Evolutionary conservation across 108 stramenopile genomes (phyloP).

Genomic region (Skeletonema costatum): DNA sequence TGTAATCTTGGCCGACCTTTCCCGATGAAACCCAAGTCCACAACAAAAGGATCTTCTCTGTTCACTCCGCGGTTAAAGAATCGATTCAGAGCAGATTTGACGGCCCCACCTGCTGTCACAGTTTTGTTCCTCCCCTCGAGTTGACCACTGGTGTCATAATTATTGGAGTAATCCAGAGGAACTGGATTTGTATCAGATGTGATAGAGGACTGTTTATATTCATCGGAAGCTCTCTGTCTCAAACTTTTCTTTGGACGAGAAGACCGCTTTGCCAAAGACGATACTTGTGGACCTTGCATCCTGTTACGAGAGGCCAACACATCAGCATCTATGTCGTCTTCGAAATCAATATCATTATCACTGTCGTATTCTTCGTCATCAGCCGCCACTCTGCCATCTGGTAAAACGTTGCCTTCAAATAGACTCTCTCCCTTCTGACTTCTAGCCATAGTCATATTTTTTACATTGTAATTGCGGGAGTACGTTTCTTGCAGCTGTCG

Average conservation of each 20-base stretch:
- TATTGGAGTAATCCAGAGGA: slow-evolving; percentile 19
- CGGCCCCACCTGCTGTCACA: slow-evolving; percentile 83
- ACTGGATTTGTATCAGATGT: slow-evolving; percentile 23
- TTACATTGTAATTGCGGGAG: slow-evolving; percentile 66
- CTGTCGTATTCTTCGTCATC: slow-evolving; percentile 88
- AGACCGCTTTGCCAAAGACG: slow-evolving; percentile 13
- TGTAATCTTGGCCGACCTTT: slow-evolving; percentile 90
- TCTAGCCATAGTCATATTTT: slow-evolving; percentile 69
- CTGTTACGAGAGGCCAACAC: slow-evolving; percentile 83
- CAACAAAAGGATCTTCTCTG: slow-evolving; percentile 81
- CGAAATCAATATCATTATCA: slow-evolving; percentile 67
- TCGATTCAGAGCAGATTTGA: slow-evolving; percentile 87
- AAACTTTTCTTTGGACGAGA: slow-evolving; percentile 44
- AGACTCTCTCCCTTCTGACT: slow-evolving; percentile 41
- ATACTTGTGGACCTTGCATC: slow-evolving; percentile 45
- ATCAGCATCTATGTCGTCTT: slow-evolving; percentile 85
- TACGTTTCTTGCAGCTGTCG: slow-evolving; percentile 81
- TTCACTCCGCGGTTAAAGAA: slow-evolving; percentile 88
- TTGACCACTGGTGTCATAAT: slow-evolving; percentile 25
- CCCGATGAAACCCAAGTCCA: slow-evolving; percentile 88
- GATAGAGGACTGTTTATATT: slow-evolving; percentile 18
- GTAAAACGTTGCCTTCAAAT: slow-evolving; percentile 45
- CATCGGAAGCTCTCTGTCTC: slow-evolving; percentile 13
- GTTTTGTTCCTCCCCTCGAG: slow-evolving; percentile 49
- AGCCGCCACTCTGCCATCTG: slow-evolving; percentile 30